phyloP scores from a whole-genome alignment of 768 basidiomycete species.

The Mycena floridula region DNA sequence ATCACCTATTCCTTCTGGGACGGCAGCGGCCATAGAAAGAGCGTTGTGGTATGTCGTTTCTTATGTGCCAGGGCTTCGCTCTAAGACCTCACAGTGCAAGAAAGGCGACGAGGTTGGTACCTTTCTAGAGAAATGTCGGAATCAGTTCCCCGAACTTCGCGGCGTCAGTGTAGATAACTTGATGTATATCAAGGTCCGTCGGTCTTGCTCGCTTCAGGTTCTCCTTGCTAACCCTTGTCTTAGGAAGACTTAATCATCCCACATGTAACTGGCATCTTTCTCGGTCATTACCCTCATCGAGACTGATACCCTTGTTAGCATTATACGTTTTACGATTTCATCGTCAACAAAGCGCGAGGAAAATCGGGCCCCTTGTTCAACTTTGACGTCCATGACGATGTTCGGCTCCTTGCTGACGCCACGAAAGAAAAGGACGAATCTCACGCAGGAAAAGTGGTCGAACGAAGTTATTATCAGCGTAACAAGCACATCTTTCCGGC shows the following conservation, averaged over 20 bases:
- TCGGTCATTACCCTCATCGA: too few relatives aligned
- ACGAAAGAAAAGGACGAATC: constrained; percentile 97
- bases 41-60: constrained; percentile 62
- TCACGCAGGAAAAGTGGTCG: constrained; percentile 98
- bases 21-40: constrained; percentile 93
- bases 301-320: constrained; percentile 49
- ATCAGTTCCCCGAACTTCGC: constrained; percentile 88
- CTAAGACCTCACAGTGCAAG: constrained; percentile 64
- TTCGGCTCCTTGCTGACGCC: constrained; percentile 89
- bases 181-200: constrained; percentile 91
- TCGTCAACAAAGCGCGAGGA: constrained; percentile 95
- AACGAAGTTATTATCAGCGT: constrained; percentile 90
- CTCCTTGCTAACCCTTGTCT: not conserved
- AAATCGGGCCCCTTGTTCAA: constrained; percentile 98
- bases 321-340: constrained; percentile 97
- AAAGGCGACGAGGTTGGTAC: constrained; percentile 86
- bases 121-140: constrained; percentile 90
- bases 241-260: constrained; percentile 98
- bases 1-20: constrained; percentile 98
- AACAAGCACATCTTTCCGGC: constrained; percentile 99
- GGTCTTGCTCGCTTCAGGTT: not conserved
- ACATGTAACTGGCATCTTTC: constrained; percentile 56
- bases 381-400: constrained; percentile 99
- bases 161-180: constrained; percentile 91
- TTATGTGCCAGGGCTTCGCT: not conserved